These are phyloP conservation scores for Aspergillus arachidicola DNA, from an alignment of 2,329 filamentous ascomycete species.

Conservation along the genomic window DNA sequence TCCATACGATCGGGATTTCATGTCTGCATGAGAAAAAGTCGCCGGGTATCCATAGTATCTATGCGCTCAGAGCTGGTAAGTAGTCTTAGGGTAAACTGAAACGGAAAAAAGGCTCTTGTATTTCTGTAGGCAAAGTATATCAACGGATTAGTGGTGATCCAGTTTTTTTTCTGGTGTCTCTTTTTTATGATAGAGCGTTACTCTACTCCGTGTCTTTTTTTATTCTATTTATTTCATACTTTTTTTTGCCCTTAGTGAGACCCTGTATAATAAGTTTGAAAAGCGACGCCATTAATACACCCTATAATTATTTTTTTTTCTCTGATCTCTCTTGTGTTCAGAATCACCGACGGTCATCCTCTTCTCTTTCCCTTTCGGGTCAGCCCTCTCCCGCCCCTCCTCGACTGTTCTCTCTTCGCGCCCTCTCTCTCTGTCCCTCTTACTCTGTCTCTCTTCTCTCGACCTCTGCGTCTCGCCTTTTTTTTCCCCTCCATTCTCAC, in stretches of 20 bases:
- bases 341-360: not conserved
- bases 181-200: not conserved
- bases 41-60: conserved; percentile 15
- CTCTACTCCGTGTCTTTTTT: not conserved
- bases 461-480: conserved; percentile 19
- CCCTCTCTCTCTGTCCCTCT: conserved; percentile 19
- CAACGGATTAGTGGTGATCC: not conserved
- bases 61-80: not conserved
- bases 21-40: conserved; percentile 22
- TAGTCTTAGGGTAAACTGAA: not conserved
- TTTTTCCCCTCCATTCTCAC: conserved; percentile 18
- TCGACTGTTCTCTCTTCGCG: conserved; percentile 15
- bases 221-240: conserved; percentile 2
- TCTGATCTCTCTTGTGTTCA: conserved; percentile 2
- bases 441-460: conserved; percentile 18
- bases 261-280: not conserved
- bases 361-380: conserved; percentile 15
- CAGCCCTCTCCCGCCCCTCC: conserved; percentile 27
- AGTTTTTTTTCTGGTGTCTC: not conserved
- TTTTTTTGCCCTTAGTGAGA: not conserved
- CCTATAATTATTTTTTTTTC: not conserved
- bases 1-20: conserved; percentile 29
- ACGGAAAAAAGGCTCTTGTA: not conserved
- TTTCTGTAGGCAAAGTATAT: not conserved
- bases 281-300: conserved; percentile 2